Conservation (phyloP, 1,139 yeast genomes). For the Yamadazyma sp. region DNA sequence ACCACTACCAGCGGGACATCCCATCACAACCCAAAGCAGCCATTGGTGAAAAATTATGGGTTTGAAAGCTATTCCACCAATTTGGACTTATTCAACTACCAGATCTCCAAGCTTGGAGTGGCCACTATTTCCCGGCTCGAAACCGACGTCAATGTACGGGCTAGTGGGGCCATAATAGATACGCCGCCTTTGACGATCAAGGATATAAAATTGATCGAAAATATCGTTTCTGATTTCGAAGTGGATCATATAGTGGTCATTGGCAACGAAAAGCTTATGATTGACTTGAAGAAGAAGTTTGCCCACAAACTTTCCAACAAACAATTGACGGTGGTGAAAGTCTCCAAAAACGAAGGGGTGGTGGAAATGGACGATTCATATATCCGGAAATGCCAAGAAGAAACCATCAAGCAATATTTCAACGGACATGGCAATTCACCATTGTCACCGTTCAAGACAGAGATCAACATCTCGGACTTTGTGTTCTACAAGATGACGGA, state of each 20-base stretch:
- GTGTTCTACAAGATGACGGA: slow-evolving; percentile 41
- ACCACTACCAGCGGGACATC: slow-evolving; percentile 83
- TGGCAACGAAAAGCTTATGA: slow-evolving; percentile 63
- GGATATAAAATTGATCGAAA: slow-evolving; percentile 55
- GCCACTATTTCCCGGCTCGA: slow-evolving; percentile 58
- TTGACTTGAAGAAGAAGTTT: slow-evolving; percentile 62
- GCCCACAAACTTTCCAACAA: slow-evolving; percentile 43
- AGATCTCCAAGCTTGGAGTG: slow-evolving; percentile 57
- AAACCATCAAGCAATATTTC: slow-evolving; percentile 81
- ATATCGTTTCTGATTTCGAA: slow-evolving; percentile 61
- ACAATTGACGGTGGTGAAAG: slow-evolving; percentile 52
- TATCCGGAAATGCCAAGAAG: slow-evolving; percentile 70
- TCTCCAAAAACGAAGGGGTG: slow-evolving; percentile 70
- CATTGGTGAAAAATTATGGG: slow-evolving; percentile 80
- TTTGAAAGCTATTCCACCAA: slow-evolving; percentile 61
- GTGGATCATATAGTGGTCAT: slow-evolving; percentile 57
- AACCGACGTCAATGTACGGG: slow-evolving; percentile 51
- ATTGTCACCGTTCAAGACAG: slow-evolving; percentile 68
- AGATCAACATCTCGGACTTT: slow-evolving; percentile 36
- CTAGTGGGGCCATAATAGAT: slow-evolving; percentile 73
- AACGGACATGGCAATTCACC: slow-evolving; percentile 72
- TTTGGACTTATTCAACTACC: slow-evolving; percentile 56
- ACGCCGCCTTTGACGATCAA: slow-evolving; percentile 65
- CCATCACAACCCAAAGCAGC: slow-evolving; percentile 80
- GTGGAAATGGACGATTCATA: slow-evolving; percentile 74